phyloP scores from a whole-genome alignment of 2,329 filamentous ascomycete species.

The Colletotrichum magnum region DNA sequence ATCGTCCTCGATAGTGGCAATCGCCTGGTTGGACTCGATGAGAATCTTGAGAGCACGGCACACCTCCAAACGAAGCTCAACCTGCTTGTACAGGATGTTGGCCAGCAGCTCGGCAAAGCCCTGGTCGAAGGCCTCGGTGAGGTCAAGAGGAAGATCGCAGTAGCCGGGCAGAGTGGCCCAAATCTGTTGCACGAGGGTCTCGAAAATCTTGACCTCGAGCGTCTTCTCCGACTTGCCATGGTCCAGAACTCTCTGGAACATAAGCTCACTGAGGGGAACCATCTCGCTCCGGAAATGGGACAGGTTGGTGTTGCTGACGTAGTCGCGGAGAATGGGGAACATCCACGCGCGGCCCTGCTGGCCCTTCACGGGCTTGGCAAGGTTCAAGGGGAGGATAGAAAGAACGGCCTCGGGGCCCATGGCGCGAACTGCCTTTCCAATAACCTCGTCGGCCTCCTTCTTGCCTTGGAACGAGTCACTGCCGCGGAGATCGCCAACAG shows the following conservation, averaged over 20 bases:
- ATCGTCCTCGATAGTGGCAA: conserved; percentile 77
- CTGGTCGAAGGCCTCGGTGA: conserved; percentile 84
- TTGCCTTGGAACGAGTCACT: conserved; percentile 93
- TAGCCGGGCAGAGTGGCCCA: conserved; percentile 96
- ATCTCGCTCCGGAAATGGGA: conserved; percentile 89
- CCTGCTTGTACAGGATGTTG: conserved; percentile 93
- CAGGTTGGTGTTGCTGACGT: conserved; percentile 89
- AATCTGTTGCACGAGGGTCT: conserved; percentile 94
- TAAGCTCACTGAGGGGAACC: conserved; percentile 87
- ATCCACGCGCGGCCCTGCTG: conserved; percentile 94
- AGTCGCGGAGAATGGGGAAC: conserved; percentile 90
- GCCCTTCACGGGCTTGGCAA: conserved; percentile 81
- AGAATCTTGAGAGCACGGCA: conserved; percentile 89
- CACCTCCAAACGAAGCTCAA: conserved; percentile 87
- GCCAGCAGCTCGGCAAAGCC: conserved; percentile 90
- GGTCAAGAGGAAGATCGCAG: conserved; percentile 90
- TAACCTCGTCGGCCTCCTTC: conserved; percentile 92
- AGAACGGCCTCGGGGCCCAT: conserved; percentile 92
- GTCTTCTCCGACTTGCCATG: conserved; percentile 88
- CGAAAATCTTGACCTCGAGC: conserved; percentile 97
- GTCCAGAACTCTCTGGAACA: conserved; percentile 91
- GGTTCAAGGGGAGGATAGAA: conserved; percentile 86
- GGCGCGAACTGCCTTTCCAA: conserved; percentile 88
- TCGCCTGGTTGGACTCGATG: conserved; percentile 91
- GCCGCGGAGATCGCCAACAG: conserved; percentile 87